Evolutionary conservation across 2,329 filamentous ascomycete species (phyloP).

Genomic region (Penicillium sp.): DNA sequence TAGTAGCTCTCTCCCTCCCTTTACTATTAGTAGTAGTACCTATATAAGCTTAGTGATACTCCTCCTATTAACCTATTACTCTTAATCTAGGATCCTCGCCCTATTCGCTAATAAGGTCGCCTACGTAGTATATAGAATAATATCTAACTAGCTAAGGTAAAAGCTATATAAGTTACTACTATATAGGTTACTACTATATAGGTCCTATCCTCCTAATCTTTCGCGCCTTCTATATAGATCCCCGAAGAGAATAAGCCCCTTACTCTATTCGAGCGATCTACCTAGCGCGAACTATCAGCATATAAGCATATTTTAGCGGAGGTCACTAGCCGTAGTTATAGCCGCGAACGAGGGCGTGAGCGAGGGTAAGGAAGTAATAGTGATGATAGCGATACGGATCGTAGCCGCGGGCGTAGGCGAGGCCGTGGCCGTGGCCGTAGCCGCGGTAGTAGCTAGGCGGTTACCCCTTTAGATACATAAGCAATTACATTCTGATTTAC

Average conservation of each 20-base stretch:
- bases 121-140: neutral
- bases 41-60: neutral
- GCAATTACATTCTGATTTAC: no score
- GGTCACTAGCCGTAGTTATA: neutral
- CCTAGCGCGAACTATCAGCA: neutral
- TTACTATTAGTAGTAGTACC: neutral
- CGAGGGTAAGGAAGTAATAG: no score
- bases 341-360: no score
- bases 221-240: neutral
- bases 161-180: no score
- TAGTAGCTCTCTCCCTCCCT: neutral
- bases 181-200: no score
- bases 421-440: no score
- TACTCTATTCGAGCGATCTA: neutral
- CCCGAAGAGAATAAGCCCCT: neutral
- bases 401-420: no score
- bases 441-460: no score
- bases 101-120: neutral
- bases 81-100: neutral
- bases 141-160: no score
- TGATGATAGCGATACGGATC: no score
- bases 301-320: neutral
- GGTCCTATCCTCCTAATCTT: neutral
- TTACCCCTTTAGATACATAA: no score
- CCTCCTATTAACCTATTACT: neutral